Evolutionary conservation across 176 grass and related monocot genomes (phyloP), one percentile per base, ranked within the genome.

Genomic region (Miscanthus lutarioriparius): DNA sequence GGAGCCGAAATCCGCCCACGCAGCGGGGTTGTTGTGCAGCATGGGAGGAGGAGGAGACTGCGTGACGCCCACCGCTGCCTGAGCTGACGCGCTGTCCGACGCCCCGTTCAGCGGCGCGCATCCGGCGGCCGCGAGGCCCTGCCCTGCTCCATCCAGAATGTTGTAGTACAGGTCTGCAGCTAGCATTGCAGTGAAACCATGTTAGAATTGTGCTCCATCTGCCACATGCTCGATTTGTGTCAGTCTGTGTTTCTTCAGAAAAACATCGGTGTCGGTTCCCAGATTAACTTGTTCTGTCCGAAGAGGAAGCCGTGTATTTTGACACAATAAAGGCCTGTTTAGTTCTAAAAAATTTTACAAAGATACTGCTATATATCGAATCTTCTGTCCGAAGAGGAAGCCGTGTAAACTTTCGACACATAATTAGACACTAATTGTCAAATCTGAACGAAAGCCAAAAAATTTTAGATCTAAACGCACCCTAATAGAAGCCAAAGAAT

Each of bases 151-250:
- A 4, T 92, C 80, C 38, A 93, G 86, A 64, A 92, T 90, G 82
- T 39, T 84, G 87, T 84, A 95, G 86, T 84, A 89, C 71, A 91
- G 77, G 80, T 94, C 91, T 88, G 77, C 54, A 81, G 72, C 72
- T 30, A 51, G 41, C 85, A 66, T 27, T 51, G 70, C 70, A 83
- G 72, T 2, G 14, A 72, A 32, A 36, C 36, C 15, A 3, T 19
- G 75, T 83, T 26, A 86, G 32, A 25, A n/a, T 66, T 62, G 54
- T 78, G 43, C 14, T 64, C 43, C 27, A 26, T 3, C 15, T 0
- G 17, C 6, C 1, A 30, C 73, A 59, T 25, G 37, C 43, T 47
- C 8, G 70, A 62, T 62, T 71, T 26, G 8, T 85, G 71, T 51
- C 62, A 28, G 23, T 28, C 12, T 26, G 40, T 72, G 38, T 72